phyloP scores from a whole-genome alignment of 2,329 filamentous ascomycete species.

The Hypoxylon sp. region DNA sequence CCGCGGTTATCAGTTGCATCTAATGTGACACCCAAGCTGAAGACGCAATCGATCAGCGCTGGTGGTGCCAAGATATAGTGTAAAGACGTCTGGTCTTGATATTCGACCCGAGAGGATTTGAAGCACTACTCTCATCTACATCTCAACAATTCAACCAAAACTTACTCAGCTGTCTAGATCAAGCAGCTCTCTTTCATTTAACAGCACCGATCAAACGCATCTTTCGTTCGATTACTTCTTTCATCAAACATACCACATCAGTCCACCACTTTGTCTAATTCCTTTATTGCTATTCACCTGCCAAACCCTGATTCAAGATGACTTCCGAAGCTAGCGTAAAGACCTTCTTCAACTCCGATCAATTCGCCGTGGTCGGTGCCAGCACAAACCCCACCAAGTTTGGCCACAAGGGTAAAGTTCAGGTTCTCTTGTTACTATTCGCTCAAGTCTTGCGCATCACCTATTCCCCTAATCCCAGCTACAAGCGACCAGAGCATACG shows the following conservation, averaged over 20 bases:
- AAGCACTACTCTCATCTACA: slow-evolving; percentile 11
- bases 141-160: slow-evolving; percentile 29
- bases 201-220: slow-evolving; percentile 10
- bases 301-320: slow-evolving; percentile 52
- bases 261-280: slow-evolving; percentile 1
- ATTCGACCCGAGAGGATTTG: slow-evolving; percentile 1
- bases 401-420: slow-evolving; percentile 80
- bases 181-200: slow-evolving; percentile 23
- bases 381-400: slow-evolving; percentile 86
- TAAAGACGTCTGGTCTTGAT: slow-evolving; percentile 13
- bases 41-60: slow-evolving; percentile 27
- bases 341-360: slow-evolving; percentile 80
- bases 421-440: slow-evolving; percentile 1
- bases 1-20: slow-evolving; percentile 19
- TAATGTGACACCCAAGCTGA: slow-evolving; percentile 8
- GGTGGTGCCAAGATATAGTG: slow-evolving; percentile 20
- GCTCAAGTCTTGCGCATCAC: slow-evolving; percentile 3
- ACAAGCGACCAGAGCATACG: slow-evolving; percentile 24
- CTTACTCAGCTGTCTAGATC: slow-evolving; percentile 30
- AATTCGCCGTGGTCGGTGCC: slow-evolving; percentile 90
- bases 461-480: slow-evolving; percentile 21
- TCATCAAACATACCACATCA: slow-evolving; percentile 13
- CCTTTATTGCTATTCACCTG: not conserved
- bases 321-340: slow-evolving; percentile 76
- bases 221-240: slow-evolving; percentile 9